phyloP scores from a whole-genome alignment of 805 yeast genomes.

The Sugiyamaella chiloensis region DNA sequence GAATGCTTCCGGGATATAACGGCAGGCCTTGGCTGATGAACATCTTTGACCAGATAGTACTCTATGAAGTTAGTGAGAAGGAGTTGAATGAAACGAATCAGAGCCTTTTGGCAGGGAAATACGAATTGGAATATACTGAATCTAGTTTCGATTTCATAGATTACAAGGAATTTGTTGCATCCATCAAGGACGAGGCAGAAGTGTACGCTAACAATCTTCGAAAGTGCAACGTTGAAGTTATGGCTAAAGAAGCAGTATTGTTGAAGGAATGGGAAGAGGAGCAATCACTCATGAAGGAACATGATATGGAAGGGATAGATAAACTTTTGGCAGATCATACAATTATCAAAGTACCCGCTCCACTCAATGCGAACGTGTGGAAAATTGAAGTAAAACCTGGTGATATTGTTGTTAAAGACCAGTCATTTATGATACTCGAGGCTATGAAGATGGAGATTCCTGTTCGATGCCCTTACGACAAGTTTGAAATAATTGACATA shows the following conservation, averaged over 20 bases:
- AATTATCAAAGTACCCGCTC: conserved; percentile 82
- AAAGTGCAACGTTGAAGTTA: conserved; percentile 49
- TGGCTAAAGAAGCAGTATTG: conserved; percentile 77
- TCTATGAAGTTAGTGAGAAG: conserved; percentile 84
- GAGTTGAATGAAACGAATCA: conserved; percentile 67
- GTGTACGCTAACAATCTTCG: conserved; percentile 60
- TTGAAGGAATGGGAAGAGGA: conserved; percentile 79
- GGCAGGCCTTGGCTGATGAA: conserved; percentile 80
- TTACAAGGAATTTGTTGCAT: conserved; percentile 73
- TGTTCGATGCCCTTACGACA: neutral
- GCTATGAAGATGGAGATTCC: conserved; percentile 95
- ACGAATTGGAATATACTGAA: conserved; percentile 67
- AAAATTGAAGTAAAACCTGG: conserved; percentile 79
- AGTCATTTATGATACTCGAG: conserved; percentile 82
- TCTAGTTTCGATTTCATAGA: conserved; percentile 75
- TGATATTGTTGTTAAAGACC: conserved; percentile 66
- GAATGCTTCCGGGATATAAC: conserved; percentile 45
- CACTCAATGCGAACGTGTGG: conserved; percentile 84
- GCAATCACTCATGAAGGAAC: conserved; percentile 49
- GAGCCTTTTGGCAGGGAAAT: conserved; percentile 50
- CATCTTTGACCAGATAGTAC: conserved; percentile 92
- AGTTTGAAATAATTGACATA: neutral
- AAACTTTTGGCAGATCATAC: conserved; percentile 72
- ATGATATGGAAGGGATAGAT: conserved; percentile 38
- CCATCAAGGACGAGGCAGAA: conserved; percentile 65